phyloP scores from a whole-genome alignment of 73 alveolate species.

The Diophrys sp. region DNA sequence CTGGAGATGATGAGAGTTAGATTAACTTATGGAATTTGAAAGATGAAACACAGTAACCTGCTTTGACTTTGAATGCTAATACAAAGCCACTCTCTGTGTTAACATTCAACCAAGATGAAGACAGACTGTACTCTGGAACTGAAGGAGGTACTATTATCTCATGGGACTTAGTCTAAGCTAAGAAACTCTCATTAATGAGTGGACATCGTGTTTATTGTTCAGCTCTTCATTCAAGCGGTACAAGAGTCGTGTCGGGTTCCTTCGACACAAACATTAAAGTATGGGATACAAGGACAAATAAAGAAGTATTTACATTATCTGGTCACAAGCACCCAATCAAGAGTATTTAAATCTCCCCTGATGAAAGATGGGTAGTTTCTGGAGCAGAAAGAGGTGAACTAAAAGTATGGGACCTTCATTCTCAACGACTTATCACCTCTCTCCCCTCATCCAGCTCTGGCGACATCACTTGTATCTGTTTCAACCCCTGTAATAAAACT shows the following conservation, averaged over 20 bases:
- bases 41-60: no score
- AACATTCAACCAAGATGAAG: constrained; percentile 9
- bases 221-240: background rate
- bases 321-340: constrained; percentile 71
- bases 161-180: constrained; percentile 46
- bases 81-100: background rate
- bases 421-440: constrained; percentile 1
- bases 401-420: constrained; percentile 28
- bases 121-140: constrained; percentile 63
- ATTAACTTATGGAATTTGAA: no score
- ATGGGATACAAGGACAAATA: constrained; percentile 66
- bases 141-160: constrained; percentile 64
- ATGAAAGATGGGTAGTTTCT: constrained; percentile 71
- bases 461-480: constrained; percentile 46
- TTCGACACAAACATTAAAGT: constrained; percentile 65
- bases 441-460: constrained; percentile 7
- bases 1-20: no score
- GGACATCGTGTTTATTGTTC: background rate
- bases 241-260: constrained; percentile 55
- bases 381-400: constrained; percentile 74
- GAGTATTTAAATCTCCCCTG: constrained; percentile 69
- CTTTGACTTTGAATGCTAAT: background rate
- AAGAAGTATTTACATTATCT: constrained; percentile 43
- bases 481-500: constrained; percentile 59
- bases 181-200: background rate